Conservation (phyloP, 1,284 basidiomycete genomes). For the Flammula alnicola region DNA sequence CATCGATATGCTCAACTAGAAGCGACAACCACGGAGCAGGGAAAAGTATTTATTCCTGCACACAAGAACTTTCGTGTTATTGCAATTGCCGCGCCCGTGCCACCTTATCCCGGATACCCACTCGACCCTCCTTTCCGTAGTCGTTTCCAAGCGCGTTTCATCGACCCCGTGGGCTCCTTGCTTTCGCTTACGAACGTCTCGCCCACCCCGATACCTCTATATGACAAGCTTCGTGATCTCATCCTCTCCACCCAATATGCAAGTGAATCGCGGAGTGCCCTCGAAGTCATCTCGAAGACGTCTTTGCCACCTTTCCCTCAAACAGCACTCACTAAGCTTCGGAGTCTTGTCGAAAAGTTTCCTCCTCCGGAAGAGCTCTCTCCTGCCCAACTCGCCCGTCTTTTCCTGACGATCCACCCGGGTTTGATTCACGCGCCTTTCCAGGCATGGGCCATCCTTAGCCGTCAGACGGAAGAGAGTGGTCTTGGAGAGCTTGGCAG, state of each 20-base stretch:
- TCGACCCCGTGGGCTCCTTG: conserved; percentile 62
- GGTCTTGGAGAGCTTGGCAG: conserved; percentile 58
- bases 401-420: conserved; percentile 61
- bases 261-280: conserved; percentile 54
- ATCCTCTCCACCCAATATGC: conserved; percentile 66
- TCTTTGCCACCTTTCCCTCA: conserved; percentile 65
- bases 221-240: conserved; percentile 52
- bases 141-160: conserved; percentile 69
- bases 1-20: conserved; percentile 58
- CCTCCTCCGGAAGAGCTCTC: conserved; percentile 47
- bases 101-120: conserved; percentile 68
- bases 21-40: conserved; percentile 33
- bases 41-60: conserved; percentile 58
- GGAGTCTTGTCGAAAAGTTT: conserved; percentile 48
- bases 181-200: conserved; percentile 43
- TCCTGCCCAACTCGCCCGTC: conserved; percentile 52
- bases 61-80: conserved; percentile 68
- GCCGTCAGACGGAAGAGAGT: conserved; percentile 54
- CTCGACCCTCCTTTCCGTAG: conserved; percentile 72
- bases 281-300: conserved; percentile 55
- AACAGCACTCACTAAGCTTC: conserved; percentile 59
- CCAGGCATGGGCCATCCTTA: conserved; percentile 64
- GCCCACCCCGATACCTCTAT: conserved; percentile 29
- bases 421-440: conserved; percentile 56
- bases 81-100: conserved; percentile 68